Evolutionary conservation across 495 filamentous ascomycete species (phyloP).

Genomic region (Peziza echinospora): DNA sequence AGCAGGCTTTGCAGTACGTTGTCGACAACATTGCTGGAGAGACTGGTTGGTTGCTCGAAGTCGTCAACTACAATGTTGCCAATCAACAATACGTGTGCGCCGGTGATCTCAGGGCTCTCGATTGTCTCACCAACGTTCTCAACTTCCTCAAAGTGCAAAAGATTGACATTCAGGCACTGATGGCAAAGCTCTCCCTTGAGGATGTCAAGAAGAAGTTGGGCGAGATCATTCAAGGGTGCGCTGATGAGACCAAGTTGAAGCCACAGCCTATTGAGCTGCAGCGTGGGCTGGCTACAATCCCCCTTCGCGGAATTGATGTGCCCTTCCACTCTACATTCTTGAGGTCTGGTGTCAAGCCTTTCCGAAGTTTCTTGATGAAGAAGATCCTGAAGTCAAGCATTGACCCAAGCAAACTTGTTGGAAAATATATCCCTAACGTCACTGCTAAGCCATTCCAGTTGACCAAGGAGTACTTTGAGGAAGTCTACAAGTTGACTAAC

Average conservation of each 20-base stretch:
- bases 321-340: conserved; percentile 98
- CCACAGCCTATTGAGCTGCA: conserved; percentile 69
- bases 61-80: conserved; percentile 97
- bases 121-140: conserved; percentile 74
- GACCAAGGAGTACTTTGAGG: conserved; percentile 97
- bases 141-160: conserved; percentile 92
- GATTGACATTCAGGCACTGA: conserved; percentile 83
- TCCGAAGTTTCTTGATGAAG: conserved; percentile 91
- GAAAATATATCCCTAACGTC: conserved; percentile 98
- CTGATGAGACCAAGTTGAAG: conserved; percentile 67
- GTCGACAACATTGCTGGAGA: conserved; percentile 79
- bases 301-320: conserved; percentile 89
- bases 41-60: conserved; percentile 87
- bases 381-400: conserved; percentile 98
- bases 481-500: conserved; percentile 84
- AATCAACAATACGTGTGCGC: conserved; percentile 98
- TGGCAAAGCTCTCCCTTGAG: conserved; percentile 52
- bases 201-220: conserved; percentile 61
- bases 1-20: conserved; percentile 85
- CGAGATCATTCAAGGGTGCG: conserved; percentile 68
- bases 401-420: conserved; percentile 83
- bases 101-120: conserved; percentile 85
- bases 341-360: conserved; percentile 92
- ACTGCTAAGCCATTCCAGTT: conserved; percentile 88
- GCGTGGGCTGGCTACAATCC: conserved; percentile 91